phyloP scores from a whole-genome alignment of 306 rosid species.

The Cyamopsis tetragonoloba region DNA sequence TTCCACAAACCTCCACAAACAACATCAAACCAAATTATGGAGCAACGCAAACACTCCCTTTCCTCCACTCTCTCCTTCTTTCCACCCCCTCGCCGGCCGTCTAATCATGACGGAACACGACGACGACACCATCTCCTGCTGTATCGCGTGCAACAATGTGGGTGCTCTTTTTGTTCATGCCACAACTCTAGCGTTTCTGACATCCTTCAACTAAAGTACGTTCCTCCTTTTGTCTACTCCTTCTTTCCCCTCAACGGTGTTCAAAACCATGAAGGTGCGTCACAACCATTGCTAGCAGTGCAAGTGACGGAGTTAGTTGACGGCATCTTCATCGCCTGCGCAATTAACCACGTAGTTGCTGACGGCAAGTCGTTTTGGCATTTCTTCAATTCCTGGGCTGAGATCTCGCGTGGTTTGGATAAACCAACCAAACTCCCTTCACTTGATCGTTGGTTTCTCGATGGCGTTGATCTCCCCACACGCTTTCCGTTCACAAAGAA shows the following conservation, averaged over 20 bases:
- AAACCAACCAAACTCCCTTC: neutral
- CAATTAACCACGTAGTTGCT: constrained; percentile 15
- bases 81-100: constrained; percentile 32
- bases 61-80: constrained; percentile 29
- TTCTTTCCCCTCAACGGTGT: constrained; percentile 31
- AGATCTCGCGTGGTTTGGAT: constrained; percentile 5
- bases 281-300: constrained; percentile 37
- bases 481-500: constrained; percentile 3
- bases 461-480: neutral
- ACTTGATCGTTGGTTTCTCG: neutral
- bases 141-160: constrained; percentile 23
- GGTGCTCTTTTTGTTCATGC: constrained; percentile 39
- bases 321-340: constrained; percentile 35
- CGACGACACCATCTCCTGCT: neutral
- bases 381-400: constrained; percentile 44
- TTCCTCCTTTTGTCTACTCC: constrained; percentile 29
- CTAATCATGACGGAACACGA: neutral
- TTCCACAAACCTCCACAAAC: neutral
- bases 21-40: neutral
- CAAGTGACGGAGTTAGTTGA: constrained; percentile 51
- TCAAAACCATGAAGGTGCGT: constrained; percentile 9
- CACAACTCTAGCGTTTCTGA: constrained; percentile 1
- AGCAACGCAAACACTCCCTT: constrained; percentile 21
- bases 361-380: constrained; percentile 43
- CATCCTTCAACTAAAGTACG: constrained; percentile 16